Base-by-base conservation (phyloP, 768 basidiomycete species). In the Cyclocybe aegerita region DNA sequence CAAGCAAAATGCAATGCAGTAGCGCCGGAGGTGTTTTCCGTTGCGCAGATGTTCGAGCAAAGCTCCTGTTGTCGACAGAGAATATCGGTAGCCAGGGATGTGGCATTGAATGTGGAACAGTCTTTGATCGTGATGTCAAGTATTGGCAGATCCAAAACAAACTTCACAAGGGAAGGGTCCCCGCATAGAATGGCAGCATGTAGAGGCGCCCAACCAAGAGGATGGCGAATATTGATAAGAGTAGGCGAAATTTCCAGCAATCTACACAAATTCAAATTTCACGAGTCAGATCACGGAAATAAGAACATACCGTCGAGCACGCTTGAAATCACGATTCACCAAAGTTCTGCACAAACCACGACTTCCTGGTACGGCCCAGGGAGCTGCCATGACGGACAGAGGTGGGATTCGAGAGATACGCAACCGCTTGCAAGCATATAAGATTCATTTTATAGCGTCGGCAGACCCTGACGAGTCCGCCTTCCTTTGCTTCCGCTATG, bases 1-100 rank as follows among this genome's bases (percentile, higher is more conserved):
- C 46, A 48, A 7, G 46, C 46, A 30, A 31, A 48, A 30, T 48
- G 46, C 16, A 48, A 32, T 14, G 46, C 46, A 7, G 46, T 39
- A 4, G 46, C 46, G 14, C 46, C 46, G 5, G 17, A 14, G 6
- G 46, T 48, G 8, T 14, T 31, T 16, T 39, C 36, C 8, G 23
- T 39, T 14, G 9, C 23, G 29, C 10, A 7, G 7, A 48, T 39
- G 9, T 32, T 8, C 2, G 37, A 14, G n/a, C 46, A 48, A 12
- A 48, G 36, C 38, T 48, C 46, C 16, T 48, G 8, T 9, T 14
- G 37, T 39, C 46, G 46, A 32, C 7, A n/a, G 12, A 31, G 16
- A 9, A 39, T 16, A 31, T 32, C 37, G 29, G 36, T 37, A 0
- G 4, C 36, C 11, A 15, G 17, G 1, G 46, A 39, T 7, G 9